Percentiles rank a stretch among this genome's conserved stretches.
phyloP scores from a whole-genome alignment of 495 filamentous ascomycete genomes.

The Hypoxylon perforatum region DNA sequence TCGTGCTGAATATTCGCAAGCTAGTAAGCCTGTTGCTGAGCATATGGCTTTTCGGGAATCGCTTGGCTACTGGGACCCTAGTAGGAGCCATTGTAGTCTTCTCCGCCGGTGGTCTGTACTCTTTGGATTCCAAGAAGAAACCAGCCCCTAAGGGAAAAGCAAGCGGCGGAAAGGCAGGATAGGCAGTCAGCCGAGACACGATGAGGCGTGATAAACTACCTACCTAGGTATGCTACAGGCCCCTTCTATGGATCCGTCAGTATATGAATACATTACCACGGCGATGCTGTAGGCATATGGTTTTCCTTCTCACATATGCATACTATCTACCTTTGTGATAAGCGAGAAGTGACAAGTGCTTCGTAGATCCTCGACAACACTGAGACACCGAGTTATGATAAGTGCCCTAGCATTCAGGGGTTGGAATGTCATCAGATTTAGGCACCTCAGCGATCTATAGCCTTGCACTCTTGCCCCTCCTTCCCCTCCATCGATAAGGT shows the following conservation, averaged over 20 bases:
- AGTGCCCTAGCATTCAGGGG: no score
- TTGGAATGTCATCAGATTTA: no score
- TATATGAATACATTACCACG: slow-evolving; percentile 2
- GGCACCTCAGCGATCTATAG: no score
- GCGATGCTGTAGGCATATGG: not conserved
- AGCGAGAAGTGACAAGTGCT: no score
- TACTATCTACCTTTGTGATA: no score
- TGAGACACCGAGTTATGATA: no score
- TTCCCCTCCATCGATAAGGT: slow-evolving; percentile 13
- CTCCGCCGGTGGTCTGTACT: slow-evolving; percentile 86
- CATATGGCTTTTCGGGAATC: slow-evolving; percentile 92
- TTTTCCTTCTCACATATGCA: no score
- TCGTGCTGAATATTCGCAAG: slow-evolving; percentile 94
- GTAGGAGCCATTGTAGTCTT: slow-evolving; percentile 88
- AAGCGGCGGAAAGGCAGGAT: slow-evolving; percentile 37
- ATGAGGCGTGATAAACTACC: not conserved
- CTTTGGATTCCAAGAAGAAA: slow-evolving; percentile 70
- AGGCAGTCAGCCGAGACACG: slow-evolving; percentile 12
- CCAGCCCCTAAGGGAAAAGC: slow-evolving; percentile 34
- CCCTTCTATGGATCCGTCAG: slow-evolving; percentile 1
- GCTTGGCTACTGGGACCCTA: slow-evolving; percentile 76
- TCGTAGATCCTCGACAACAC: no score
- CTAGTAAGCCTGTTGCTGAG: slow-evolving; percentile 90
- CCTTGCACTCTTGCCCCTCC: slow-evolving; percentile 4
- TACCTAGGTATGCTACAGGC: not conserved